phyloP scores from a whole-genome alignment of 306 rosid species.

The Gastrolobium bilobum region DNA sequence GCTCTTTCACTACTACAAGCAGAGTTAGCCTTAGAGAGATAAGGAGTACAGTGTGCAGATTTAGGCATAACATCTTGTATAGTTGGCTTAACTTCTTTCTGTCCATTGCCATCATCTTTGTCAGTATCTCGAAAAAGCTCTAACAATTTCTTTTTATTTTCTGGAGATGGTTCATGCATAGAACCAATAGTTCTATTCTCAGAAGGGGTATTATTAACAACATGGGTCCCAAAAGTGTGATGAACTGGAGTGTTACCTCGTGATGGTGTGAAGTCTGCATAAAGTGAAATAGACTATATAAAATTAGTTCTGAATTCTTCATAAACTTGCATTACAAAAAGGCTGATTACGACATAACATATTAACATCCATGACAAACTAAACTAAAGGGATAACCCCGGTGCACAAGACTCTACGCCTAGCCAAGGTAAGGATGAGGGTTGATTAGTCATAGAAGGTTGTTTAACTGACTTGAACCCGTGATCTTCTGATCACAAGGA shows the following conservation, averaged over 20 bases:
- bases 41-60: constrained; percentile 60
- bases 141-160: constrained; percentile 76
- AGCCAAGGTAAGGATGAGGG: no score
- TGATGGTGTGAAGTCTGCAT: constrained; percentile 90
- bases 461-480: no score
- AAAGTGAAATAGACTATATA: background rate
- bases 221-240: constrained; percentile 47
- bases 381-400: background rate
- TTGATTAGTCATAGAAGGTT: no score
- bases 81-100: constrained; percentile 49
- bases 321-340: constrained; percentile 17
- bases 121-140: constrained; percentile 82
- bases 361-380: constrained; percentile 14
- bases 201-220: constrained; percentile 48
- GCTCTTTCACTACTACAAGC: constrained; percentile 64
- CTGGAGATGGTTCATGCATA: constrained; percentile 57
- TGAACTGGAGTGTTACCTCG: constrained; percentile 86
- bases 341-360: constrained; percentile 1
- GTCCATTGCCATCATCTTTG: constrained; percentile 42
- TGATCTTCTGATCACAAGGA: no score
- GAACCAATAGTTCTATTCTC: constrained; percentile 53
- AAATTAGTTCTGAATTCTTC: constrained; percentile 24
- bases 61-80: constrained; percentile 56
- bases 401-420: no score
- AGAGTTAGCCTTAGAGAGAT: constrained; percentile 58